Base-by-base conservation (phyloP, 139 green algal genomes). In the Parachlorella kessleri region DNA sequence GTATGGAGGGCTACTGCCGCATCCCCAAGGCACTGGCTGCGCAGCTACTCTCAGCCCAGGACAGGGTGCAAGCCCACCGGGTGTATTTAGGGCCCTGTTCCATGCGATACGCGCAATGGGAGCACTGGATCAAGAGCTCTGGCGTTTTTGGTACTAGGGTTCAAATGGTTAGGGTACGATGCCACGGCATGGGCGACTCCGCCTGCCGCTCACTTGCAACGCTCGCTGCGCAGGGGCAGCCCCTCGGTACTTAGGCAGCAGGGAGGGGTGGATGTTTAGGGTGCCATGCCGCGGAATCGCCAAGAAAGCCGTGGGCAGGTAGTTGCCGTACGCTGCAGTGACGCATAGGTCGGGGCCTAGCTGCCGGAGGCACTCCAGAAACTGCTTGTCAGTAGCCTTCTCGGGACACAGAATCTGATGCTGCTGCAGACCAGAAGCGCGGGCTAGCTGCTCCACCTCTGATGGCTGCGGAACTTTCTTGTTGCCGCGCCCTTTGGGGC, bases 241-340 rank as follows among this genome's bases (percentile, higher is more conserved):
- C 3, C 97, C 97, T 9, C 97, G 89, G 77, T 96, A 99, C 40
- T 83, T 77, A 1, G 96, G 96, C 77, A 99, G 91, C 54, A 99
- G 88, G 75, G 85, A 94, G 30, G 96, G 96, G 86, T 99, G 96
- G 72, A 99, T 95, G 90, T 99, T 99, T 59, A 99, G 90, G 0
- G 94, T 98, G 55, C 96, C 96, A 36, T 87, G 82, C 2, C 66
- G 76, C 0, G 96, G 96, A 10, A 98, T 94, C 75, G 90, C 86
- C 33, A 99, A 88, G 88, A 99, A 99, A 5, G 59, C 64, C 53
- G 88, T 79, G 1, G 97, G 97, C 41, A 99, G 88, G 78, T 99
- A 94, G 88, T 99, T 98, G 78, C 97, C 97, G 73, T 99, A 81
- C 0, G 97, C 97, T 4, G 95, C 97, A 1, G 97, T 99, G 9